These are phyloP conservation scores for Pyrenopolyporus hunteri DNA, from an alignment of 495 filamentous ascomycete species.

Conservation along the genomic window DNA sequence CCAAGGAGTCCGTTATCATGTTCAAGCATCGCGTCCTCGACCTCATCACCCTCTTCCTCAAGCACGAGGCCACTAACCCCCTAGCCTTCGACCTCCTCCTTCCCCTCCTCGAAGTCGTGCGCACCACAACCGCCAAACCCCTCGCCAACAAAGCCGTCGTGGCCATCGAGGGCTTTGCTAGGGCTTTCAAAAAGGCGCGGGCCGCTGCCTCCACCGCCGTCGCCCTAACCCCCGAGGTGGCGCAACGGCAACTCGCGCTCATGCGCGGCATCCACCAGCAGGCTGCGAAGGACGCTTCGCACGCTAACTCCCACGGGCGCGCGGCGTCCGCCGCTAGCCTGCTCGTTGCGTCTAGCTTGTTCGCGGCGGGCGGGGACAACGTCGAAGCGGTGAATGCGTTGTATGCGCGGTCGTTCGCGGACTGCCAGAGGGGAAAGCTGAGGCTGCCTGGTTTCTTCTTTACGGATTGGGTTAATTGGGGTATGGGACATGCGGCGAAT, in stretches of 20 bases:
- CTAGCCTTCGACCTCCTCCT: slow-evolving; percentile 72
- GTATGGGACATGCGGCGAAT: slow-evolving; percentile 55
- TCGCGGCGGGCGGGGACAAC: slow-evolving; percentile 40
- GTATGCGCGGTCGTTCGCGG: slow-evolving; percentile 54
- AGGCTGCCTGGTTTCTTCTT: slow-evolving; percentile 59
- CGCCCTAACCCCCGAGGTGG: slow-evolving; percentile 44
- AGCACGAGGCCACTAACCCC: slow-evolving; percentile 70
- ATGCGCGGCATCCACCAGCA: slow-evolving; percentile 74
- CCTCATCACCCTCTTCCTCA: slow-evolving; percentile 83
- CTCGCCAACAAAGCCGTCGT: slow-evolving; percentile 73
- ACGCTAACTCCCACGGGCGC: slow-evolving; percentile 55
- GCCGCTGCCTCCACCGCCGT: slow-evolving; percentile 37
- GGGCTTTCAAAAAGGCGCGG: slow-evolving; percentile 65
- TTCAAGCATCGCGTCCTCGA: slow-evolving; percentile 96
- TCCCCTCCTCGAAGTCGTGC: slow-evolving; percentile 57
- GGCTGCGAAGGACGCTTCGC: slow-evolving; percentile 63
- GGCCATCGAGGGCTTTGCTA: slow-evolving; percentile 73
- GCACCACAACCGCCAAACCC: slow-evolving; percentile 68
- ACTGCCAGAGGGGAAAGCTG: slow-evolving; percentile 50
- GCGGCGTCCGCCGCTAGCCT: slow-evolving; percentile 58
- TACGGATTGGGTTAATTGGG: slow-evolving; percentile 63
- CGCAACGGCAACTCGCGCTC: slow-evolving; percentile 56
- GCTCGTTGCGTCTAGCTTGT: slow-evolving; percentile 53
- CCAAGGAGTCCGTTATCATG: slow-evolving; percentile 86
- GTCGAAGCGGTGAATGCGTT: slow-evolving; percentile 42